These are phyloP conservation scores for Yamadazyma tumulicola DNA, from an alignment of 805 yeast genomes.

Conservation along the genomic window DNA sequence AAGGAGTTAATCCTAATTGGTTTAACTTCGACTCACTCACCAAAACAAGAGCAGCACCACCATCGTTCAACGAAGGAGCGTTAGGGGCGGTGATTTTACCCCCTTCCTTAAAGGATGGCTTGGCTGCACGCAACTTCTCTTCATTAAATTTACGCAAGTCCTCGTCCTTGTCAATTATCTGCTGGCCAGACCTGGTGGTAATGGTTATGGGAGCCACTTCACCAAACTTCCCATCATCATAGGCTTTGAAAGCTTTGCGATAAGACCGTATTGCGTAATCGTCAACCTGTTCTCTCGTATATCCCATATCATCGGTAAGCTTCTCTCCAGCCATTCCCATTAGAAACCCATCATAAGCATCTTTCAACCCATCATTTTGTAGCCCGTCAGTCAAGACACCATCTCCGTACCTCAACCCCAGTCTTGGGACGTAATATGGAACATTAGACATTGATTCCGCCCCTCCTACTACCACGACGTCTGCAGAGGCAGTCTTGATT, in stretches of 20 bases:
- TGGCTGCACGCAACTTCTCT: slow-evolving; percentile 74
- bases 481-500: slow-evolving; percentile 82
- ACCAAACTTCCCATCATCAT: slow-evolving; percentile 69
- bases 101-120: slow-evolving; percentile 90
- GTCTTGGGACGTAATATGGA: slow-evolving; percentile 85
- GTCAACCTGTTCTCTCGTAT: slow-evolving; percentile 84
- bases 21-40: slow-evolving; percentile 79
- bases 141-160: slow-evolving; percentile 67
- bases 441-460: slow-evolving; percentile 95
- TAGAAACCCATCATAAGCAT: slow-evolving; percentile 80
- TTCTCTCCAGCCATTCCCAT: slow-evolving; percentile 98
- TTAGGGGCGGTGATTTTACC: slow-evolving; percentile 97
- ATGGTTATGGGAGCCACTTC: slow-evolving; percentile 87
- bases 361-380: slow-evolving; percentile 85
- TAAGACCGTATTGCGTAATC: slow-evolving; percentile 80
- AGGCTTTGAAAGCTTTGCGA: slow-evolving; percentile 79
- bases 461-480: slow-evolving; percentile 92
- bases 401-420: slow-evolving; percentile 87
- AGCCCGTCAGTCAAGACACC: slow-evolving; percentile 76
- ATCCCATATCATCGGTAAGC: slow-evolving; percentile 75
- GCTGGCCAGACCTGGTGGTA: slow-evolving; percentile 80
- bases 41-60: slow-evolving; percentile 90
- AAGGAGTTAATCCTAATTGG: slow-evolving; percentile 80
- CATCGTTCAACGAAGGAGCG: slow-evolving; percentile 93
- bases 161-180: slow-evolving; percentile 70